Conservation (phyloP, 2,329 filamentous ascomycete species). For the Paracamarosporium sp. region DNA sequence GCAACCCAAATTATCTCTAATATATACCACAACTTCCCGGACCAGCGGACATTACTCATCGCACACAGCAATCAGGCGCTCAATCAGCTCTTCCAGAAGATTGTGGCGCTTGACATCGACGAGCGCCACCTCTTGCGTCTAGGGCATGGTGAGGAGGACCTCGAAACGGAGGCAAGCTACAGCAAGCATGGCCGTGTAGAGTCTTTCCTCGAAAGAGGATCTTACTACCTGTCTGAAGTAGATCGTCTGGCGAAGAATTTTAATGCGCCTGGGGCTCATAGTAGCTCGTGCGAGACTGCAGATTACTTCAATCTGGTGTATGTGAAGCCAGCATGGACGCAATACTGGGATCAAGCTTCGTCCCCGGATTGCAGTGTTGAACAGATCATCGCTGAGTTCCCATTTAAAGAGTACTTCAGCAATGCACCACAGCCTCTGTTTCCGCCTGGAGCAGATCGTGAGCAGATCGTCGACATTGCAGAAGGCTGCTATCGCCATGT, state of each 20-base stretch:
- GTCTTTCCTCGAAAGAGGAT: conserved; percentile 89
- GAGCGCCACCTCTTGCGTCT: conserved; percentile 90
- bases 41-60: conserved; percentile 88
- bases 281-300: conserved; percentile 94
- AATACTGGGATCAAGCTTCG: conserved; percentile 73
- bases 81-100: conserved; percentile 98
- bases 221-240: conserved; percentile 80
- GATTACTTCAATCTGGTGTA: conserved; percentile 97
- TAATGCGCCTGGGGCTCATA: conserved; percentile 89
- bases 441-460: conserved; percentile 68
- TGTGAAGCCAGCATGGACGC: conserved; percentile 84
- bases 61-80: conserved; percentile 98
- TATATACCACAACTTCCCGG: conserved; percentile 96
- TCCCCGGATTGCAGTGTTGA: conserved; percentile 63
- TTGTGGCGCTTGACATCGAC: conserved; percentile 94
- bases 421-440: conserved; percentile 89
- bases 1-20: conserved; percentile 99
- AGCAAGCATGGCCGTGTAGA: conserved; percentile 95
- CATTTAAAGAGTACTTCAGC: conserved; percentile 86
- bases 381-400: conserved; percentile 76
- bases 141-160: conserved; percentile 93
- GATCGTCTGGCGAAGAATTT: conserved; percentile 85
- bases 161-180: conserved; percentile 84
- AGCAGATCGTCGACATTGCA: conserved; percentile 75
- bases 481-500: conserved; percentile 89